A percentile compares a stretch with the other conserved stretches of the same genome.
Evolutionary conservation across 495 filamentous ascomycete species (phyloP).

Genomic region (Aspergillus biplanus): DNA sequence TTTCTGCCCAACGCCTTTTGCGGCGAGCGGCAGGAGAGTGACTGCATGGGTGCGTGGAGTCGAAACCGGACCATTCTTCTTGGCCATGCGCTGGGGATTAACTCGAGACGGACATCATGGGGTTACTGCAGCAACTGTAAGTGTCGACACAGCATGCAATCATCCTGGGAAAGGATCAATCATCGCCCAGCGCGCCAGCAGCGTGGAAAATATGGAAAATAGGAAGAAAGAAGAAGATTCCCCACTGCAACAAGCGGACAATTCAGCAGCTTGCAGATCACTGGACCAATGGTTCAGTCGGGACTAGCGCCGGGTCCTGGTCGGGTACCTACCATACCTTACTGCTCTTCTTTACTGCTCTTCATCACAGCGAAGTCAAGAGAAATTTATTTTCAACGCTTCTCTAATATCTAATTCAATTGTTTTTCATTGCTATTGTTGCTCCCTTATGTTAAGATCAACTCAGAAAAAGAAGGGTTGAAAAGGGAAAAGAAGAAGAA

Average conservation of each 20-base stretch:
- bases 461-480: neutral
- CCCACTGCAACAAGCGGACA: constrained; percentile 20
- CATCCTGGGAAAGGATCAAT: neutral
- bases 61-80: constrained; percentile 17
- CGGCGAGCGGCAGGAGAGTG: constrained; percentile 39
- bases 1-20: constrained; percentile 46
- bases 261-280: constrained; percentile 27
- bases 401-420: neutral
- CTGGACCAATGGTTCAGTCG: constrained; percentile 18
- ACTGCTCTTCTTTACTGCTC: constrained; percentile 1
- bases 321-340: neutral
- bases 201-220: constrained; percentile 13
- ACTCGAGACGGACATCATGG: constrained; percentile 8
- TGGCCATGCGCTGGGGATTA: constrained; percentile 9
- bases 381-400: neutral
- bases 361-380: neutral
- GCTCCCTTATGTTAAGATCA: neutral
- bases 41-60: constrained; percentile 33
- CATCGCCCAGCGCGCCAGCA: neutral
- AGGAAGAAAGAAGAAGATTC: neutral
- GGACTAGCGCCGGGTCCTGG: constrained; percentile 10
- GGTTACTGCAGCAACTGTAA: constrained; percentile 17
- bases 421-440: neutral
- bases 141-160: too few relatives aligned
- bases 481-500: neutral